Base-by-base conservation (phyloP, 805 yeast species). In the Danielia reshetovae region DNA sequence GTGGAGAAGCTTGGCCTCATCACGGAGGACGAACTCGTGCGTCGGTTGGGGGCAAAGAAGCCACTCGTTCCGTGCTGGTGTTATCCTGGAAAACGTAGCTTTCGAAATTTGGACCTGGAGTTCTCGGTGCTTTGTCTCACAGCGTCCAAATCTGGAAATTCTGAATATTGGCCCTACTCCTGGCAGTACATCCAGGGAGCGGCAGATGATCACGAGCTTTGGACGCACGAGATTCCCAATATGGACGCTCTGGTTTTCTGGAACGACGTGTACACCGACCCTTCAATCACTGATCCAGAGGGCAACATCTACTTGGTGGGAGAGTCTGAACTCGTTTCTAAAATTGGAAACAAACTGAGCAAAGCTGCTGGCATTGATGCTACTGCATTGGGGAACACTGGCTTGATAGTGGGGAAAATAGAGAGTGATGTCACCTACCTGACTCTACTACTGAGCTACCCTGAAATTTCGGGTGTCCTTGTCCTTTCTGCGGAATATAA, bases 161-260 rank as follows among this genome's bases (percentile, higher is more conserved):
- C 22, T 7, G 9, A 7, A 7, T 7, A 19, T 9, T 43, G 49
- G 48, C 15, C 18, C 14, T 35, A 18, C 21, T 18, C 27, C 5
- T 57, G 60, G 55, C 45, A 54, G 15, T 88, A 88, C 51, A 84
- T 87, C 1, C 96, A 87, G 57, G 97, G 97, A 1, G 93, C 96
- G 0, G 96, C 93, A 0, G 97, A 88, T 56, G 96, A 89, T 49
- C 95, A 88, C 54, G 97, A 88, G 49, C 62, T 81, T 8, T 88
- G 96, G 97, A 60, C 61, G 0, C 52, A 66, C 1, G 57, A 54
- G 4, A 30, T 61, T 1, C 60, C 65, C 24, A 73, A 81, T 0
- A 55, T 86, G 19, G 70, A 67, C 1, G 77, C 89, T 0, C 46
- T 49, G 0, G 31, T 74, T 18, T 74, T 83, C 31, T 86, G 95